Evolutionary conservation across 306 rosid species (phyloP).

Genomic region (Quillaja saponaria): DNA sequence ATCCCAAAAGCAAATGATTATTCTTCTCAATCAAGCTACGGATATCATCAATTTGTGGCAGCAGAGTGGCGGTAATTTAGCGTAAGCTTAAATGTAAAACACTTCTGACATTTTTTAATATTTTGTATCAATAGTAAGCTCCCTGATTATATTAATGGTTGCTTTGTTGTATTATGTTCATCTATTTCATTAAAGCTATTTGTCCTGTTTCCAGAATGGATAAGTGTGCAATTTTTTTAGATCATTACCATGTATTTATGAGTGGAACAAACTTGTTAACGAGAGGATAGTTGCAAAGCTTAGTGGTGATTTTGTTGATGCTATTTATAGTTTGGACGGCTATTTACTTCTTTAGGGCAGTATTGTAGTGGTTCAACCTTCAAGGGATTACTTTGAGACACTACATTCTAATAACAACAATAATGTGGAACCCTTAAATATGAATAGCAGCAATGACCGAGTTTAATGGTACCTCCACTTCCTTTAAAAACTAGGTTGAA

Average conservation of each 20-base stretch:
- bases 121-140: conserved; percentile 29
- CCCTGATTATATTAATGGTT: conserved; percentile 9
- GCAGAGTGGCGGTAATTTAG: conserved; percentile 91
- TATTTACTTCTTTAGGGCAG: not conserved
- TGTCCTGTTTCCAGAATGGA: conserved; percentile 25
- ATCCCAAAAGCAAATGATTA: conserved; percentile 95
- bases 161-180: conserved; percentile 29
- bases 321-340: not conserved
- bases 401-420: too few species aligned
- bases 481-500: not conserved
- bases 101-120: not conserved
- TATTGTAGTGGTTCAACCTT: too few species aligned
- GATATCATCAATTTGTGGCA: conserved; percentile 98
- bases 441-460: not conserved
- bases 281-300: not conserved
- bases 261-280: not conserved
- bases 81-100: conserved; percentile 37
- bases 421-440: too few species aligned
- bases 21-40: conserved; percentile 97
- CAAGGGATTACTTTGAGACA: too few species aligned
- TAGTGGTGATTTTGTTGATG: conserved; percentile 2
- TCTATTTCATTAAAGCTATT: conserved; percentile 15
- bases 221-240: conserved; percentile 26
- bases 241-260: conserved; percentile 14
- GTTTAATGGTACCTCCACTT: not conserved